Evolutionary conservation across 2,329 filamentous ascomycete species (phyloP).

Genomic region (Scedosporium apiospermum): DNA sequence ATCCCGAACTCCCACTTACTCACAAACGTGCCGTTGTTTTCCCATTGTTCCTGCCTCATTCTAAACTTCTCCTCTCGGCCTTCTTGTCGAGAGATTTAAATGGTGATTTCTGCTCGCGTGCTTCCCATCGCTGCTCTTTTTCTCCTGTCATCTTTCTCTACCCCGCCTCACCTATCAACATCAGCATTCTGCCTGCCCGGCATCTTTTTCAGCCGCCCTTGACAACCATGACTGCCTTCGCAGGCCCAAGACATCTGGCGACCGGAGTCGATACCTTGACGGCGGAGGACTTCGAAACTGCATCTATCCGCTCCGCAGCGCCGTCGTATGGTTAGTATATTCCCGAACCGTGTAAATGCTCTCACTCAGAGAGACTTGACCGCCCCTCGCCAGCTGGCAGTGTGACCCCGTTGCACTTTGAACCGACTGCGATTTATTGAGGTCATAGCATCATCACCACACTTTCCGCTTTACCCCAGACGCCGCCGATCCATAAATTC

Average conservation of each 20-base stretch:
- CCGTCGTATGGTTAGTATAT: slow-evolving; percentile 52
- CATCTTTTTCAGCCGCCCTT: neutral
- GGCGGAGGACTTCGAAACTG: slow-evolving; percentile 54
- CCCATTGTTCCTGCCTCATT: neutral
- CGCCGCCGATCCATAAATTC: neutral
- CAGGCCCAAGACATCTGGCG: neutral
- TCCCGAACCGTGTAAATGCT: neutral
- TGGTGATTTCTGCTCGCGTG: neutral
- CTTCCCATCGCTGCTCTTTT: neutral
- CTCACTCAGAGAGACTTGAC: neutral
- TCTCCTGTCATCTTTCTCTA: neutral
- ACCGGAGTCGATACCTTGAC: slow-evolving; percentile 2
- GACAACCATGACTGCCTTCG: neutral
- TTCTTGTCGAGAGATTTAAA: neutral
- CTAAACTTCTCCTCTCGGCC: neutral
- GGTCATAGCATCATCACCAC: neutral
- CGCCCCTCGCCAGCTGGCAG: neutral
- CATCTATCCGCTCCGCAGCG: slow-evolving; percentile 57
- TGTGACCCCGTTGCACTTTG: neutral
- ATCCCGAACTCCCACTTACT: neutral
- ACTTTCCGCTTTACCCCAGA: neutral
- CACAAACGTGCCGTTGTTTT: neutral
- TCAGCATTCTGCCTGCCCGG: neutral
- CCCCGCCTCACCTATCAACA: neutral
- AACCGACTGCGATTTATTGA: neutral